phyloP scores from a whole-genome alignment of 805 yeast species.

The Lipomyces lipofer region DNA sequence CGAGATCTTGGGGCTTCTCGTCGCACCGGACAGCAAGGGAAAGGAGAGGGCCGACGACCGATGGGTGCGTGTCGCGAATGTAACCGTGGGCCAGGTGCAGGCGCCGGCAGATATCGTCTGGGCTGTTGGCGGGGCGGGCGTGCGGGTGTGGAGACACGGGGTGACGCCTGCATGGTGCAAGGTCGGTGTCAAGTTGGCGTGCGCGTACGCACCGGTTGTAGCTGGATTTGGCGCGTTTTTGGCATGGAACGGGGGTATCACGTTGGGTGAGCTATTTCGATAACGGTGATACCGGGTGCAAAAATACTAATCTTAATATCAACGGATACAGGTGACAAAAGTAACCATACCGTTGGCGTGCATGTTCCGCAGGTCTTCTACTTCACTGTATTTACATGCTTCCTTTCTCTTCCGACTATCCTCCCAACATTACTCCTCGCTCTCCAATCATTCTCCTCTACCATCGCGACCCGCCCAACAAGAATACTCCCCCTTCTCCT shows the following conservation, averaged over 20 bases:
- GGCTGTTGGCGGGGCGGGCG: neutral
- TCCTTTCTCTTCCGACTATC: constrained; percentile 80
- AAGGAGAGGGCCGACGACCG: constrained; percentile 16
- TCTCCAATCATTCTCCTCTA: neutral
- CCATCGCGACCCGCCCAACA: neutral
- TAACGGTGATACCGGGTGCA: too few relatives aligned
- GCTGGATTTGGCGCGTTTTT: constrained; percentile 58
- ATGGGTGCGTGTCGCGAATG: constrained; percentile 4
- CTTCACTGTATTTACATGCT: constrained; percentile 60
- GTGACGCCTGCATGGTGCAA: neutral
- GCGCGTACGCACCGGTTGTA: constrained; percentile 12
- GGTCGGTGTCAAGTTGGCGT: neutral
- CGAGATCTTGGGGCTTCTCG: constrained; percentile 2
- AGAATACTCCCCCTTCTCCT: constrained; percentile 37
- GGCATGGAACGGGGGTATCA: constrained; percentile 72
- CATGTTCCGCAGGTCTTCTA: constrained; percentile 84
- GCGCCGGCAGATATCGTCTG: constrained; percentile 1
- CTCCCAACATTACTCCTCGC: constrained; percentile 40
- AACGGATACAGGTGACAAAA: constrained; percentile 66
- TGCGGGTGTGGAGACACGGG: constrained; percentile 1
- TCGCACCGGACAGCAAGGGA: constrained; percentile 13
- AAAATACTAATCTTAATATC: neutral
- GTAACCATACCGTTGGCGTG: constrained; percentile 69
- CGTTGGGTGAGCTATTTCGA: constrained; percentile 45
- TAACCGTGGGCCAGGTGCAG: neutral